These are phyloP conservation scores for Mycena sp. DNA, from an alignment of 1,284 basidiomycete genomes.

Conservation along the genomic window DNA sequence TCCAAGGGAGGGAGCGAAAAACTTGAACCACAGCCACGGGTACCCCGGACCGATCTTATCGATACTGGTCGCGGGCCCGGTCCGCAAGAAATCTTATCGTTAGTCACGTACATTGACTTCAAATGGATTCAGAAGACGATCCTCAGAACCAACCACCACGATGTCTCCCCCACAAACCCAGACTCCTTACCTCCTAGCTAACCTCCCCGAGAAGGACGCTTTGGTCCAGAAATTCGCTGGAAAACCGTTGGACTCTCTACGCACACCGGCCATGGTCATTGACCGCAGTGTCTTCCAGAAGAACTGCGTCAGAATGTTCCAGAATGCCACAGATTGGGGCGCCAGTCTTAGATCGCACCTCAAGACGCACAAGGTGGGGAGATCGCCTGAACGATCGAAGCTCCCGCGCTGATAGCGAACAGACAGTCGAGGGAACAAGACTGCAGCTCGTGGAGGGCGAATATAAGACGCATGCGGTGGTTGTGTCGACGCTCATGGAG, in stretches of 20 bases:
- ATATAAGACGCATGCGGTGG: slow-evolving; percentile 65
- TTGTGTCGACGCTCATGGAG: slow-evolving; percentile 85
- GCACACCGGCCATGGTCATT: slow-evolving; percentile 84
- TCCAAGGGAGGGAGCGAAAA: no score
- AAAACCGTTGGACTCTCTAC: slow-evolving; percentile 63
- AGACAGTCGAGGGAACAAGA: slow-evolving; percentile 80
- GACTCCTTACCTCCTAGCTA: slow-evolving; percentile 57
- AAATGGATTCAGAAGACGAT: no score
- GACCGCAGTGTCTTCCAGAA: slow-evolving; percentile 74
- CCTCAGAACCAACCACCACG: neutral
- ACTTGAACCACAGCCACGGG: no score
- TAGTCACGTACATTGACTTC: no score
- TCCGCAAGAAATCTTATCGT: no score
- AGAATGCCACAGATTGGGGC: slow-evolving; percentile 69
- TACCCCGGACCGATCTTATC: no score
- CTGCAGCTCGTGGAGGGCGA: slow-evolving; percentile 70
- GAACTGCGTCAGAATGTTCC: slow-evolving; percentile 81
- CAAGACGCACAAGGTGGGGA: slow-evolving; percentile 80
- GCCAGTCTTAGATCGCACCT: slow-evolving; percentile 83
- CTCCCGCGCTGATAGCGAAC: neutral
- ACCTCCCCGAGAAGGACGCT: slow-evolving; percentile 59
- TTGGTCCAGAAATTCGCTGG: slow-evolving; percentile 71
- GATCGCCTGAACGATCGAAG: neutral
- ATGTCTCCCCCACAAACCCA: slow-evolving; percentile 48
- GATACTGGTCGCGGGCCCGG: no score